phyloP scores from a whole-genome alignment of 2,329 filamentous ascomycete species.

The Diaporthe citriasiana region DNA sequence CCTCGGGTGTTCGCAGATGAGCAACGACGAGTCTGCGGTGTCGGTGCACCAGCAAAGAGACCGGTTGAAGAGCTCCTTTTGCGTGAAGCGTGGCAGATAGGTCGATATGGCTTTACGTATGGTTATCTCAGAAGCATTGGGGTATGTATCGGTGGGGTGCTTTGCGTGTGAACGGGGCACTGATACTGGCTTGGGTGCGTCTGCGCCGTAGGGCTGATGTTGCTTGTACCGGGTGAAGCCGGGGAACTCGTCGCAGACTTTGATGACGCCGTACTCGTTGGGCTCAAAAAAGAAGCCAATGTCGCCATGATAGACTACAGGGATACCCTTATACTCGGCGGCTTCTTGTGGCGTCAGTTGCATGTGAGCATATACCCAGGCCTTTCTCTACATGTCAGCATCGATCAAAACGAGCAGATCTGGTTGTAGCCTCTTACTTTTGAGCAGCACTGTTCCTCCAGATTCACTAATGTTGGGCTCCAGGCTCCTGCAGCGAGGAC shows the following conservation, averaged over 20 bases:
- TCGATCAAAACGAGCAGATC: not conserved
- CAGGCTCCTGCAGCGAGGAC: slow-evolving; percentile 58
- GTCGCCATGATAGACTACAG: slow-evolving; percentile 62
- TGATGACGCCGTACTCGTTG: slow-evolving; percentile 56
- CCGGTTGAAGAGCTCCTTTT: slow-evolving; percentile 51
- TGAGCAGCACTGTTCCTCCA: slow-evolving; percentile 55
- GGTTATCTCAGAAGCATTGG: slow-evolving; percentile 51
- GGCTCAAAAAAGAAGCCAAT: slow-evolving; percentile 65
- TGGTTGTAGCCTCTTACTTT: slow-evolving; percentile 46
- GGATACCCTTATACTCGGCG: slow-evolving; percentile 56
- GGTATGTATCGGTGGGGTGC: slow-evolving; percentile 55
- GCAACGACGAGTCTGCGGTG: slow-evolving; percentile 51
- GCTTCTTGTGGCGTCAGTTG: slow-evolving; percentile 57
- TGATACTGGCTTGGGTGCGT: slow-evolving; percentile 48
- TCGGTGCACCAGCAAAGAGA: slow-evolving; percentile 55
- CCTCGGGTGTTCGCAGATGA: slow-evolving; percentile 53
- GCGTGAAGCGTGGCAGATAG: slow-evolving; percentile 49
- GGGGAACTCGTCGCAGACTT: slow-evolving; percentile 56
- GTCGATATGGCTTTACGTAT: slow-evolving; percentile 50
- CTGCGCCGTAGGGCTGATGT: slow-evolving; percentile 53
- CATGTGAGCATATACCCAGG: slow-evolving; percentile 63
- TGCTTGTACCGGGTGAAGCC: slow-evolving; percentile 55
- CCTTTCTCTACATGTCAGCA: slow-evolving; percentile 46
- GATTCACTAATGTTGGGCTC: slow-evolving; percentile 53
- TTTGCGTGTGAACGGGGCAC: slow-evolving; percentile 55